Conservation (phyloP, 306 rosid genomes). For the Echinosophora koreensis region DNA sequence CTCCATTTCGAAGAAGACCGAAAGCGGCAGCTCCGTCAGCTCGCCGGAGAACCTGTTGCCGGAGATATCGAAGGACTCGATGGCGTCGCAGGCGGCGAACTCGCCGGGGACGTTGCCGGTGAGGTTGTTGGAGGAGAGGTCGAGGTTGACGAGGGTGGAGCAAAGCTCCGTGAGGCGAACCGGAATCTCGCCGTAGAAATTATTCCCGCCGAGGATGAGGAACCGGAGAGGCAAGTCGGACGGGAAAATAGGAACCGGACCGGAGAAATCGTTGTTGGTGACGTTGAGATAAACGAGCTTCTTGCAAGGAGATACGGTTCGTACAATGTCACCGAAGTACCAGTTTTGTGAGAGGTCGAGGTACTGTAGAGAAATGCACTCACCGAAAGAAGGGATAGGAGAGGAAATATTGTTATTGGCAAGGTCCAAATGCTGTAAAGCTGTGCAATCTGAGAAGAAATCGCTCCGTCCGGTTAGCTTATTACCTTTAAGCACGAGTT, state of each 20-base stretch:
- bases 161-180: slow-evolving; percentile 54
- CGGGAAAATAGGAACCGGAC: slow-evolving; percentile 67
- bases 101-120: slow-evolving; percentile 61
- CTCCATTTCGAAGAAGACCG: slow-evolving; percentile 56
- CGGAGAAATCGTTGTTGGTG: slow-evolving; percentile 69
- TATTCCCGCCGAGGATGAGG: slow-evolving; percentile 61
- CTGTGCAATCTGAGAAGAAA: slow-evolving; percentile 51
- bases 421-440: slow-evolving; percentile 62
- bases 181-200: slow-evolving; percentile 68
- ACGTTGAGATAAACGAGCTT: slow-evolving; percentile 64
- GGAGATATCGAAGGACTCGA: slow-evolving; percentile 64
- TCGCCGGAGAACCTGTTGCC: slow-evolving; percentile 65
- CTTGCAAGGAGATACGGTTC: slow-evolving; percentile 55
- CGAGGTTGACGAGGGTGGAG: slow-evolving; percentile 57
- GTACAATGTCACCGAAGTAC: slow-evolving; percentile 65
- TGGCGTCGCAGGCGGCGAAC: slow-evolving; percentile 57
- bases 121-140: slow-evolving; percentile 68
- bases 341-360: slow-evolving; percentile 87
- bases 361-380: slow-evolving; percentile 59
- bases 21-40: slow-evolving; percentile 67
- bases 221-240: slow-evolving; percentile 50
- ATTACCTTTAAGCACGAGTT: slow-evolving; percentile 67
- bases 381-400: slow-evolving; percentile 66
- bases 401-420: slow-evolving; percentile 75
- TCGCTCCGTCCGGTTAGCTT: slow-evolving; percentile 65